Base-by-base conservation (phyloP, 306 rosid species). In the Dicorynia guianensis region DNA sequence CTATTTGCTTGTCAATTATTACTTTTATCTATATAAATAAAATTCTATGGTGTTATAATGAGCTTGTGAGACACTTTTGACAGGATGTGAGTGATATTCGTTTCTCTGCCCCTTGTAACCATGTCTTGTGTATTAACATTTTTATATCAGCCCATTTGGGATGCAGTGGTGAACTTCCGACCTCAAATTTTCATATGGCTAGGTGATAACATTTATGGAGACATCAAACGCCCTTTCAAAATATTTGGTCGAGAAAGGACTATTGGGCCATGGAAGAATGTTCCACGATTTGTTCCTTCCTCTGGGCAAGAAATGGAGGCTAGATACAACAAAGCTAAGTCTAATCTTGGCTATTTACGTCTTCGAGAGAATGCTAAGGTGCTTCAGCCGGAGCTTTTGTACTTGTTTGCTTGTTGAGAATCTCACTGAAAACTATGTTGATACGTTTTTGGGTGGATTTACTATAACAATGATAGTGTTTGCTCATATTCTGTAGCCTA, bases 131-230 rank as follows among this genome's bases (percentile, higher is more conserved):
- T 59, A 63, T 77, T 65, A 62, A 69, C 84, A 75, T 59, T 68
- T 77, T 65, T 67, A 69, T 85, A 77, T 85, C 90, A 89, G 96
- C 91, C 78, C 52, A 85, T 89, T 49, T 92, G 96, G 97, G 81
- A 89, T 76, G 87, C 93, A 48, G 66, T 92, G 55, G 36, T 69
- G 47, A 74, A 76, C 46, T 92, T 85, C 66, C 83, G 63, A 72
- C 97, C 97, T 18, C 97, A 89, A 25, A 71, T 92, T 65, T 89
- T 92, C 79, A 82, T 92, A 82, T 92, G 91, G 88, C 75, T 92
- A 40, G 97, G 97, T 63, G 97, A 92, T 81, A 92, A 89, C 88
- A 88, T 92, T 30, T 92, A 92, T 44, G 97, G 97, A 76, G 97
- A 92, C 82, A 71, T 58, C 48, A 92, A 81, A 83, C 91, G 80